These are phyloP conservation scores for Rhododendron griersonianum DNA, from an alignment of 148 eudicot genomes.

Conservation along the genomic window DNA sequence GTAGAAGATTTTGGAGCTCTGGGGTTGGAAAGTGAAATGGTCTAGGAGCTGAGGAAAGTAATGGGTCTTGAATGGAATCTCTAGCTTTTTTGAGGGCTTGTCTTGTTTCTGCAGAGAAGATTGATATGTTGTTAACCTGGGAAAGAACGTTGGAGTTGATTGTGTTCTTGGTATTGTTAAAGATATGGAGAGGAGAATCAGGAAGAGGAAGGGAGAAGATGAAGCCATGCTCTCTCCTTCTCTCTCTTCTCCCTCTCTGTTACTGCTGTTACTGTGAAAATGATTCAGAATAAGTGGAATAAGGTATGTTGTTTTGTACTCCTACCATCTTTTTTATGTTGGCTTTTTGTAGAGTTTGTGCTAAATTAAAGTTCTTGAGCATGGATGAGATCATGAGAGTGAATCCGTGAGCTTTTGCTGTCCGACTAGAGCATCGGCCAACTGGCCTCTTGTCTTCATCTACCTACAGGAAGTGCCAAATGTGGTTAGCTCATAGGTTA, in stretches of 20 bases:
- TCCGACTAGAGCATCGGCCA: not conserved
- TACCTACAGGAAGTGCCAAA: not conserved
- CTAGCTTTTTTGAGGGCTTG: constrained; percentile 11
- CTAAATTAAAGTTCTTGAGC: not conserved
- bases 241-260: constrained; percentile 7
- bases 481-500: not conserved
- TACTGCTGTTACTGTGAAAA: not conserved
- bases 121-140: constrained; percentile 12
- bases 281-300: not conserved
- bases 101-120: constrained; percentile 17
- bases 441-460: not conserved
- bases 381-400: not conserved
- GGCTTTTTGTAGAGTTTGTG: not conserved
- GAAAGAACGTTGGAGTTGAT: constrained; percentile 23
- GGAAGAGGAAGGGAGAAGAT: constrained; percentile 15
- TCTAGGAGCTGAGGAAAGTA: constrained; percentile 41
- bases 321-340: not conserved
- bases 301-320: not conserved
- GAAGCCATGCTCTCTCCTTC: constrained; percentile 11
- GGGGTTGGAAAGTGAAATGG: constrained; percentile 35
- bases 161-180: constrained; percentile 10
- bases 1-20: constrained; percentile 35
- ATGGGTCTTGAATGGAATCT: constrained; percentile 26
- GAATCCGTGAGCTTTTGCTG: not conserved
- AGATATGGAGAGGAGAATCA: constrained; percentile 16